phyloP scores from a whole-genome alignment of 805 yeast genomes.

The Kuraishia hungarica region DNA sequence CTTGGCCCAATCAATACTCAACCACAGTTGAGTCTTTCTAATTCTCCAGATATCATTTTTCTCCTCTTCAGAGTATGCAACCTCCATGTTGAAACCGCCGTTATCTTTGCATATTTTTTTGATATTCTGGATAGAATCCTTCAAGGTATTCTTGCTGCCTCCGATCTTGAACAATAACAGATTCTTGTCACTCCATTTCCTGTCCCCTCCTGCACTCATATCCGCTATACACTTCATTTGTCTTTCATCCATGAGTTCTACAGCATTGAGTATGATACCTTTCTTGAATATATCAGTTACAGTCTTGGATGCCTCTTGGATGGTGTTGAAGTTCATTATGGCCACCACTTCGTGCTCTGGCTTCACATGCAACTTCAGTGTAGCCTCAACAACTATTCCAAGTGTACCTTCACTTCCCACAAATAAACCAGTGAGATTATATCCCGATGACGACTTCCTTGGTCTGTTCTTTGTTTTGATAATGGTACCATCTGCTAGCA shows the following conservation, averaged over 20 bases:
- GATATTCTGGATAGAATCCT: constrained; percentile 38
- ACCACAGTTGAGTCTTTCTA: constrained; percentile 62
- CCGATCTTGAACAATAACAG: constrained; percentile 53
- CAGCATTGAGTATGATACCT: constrained; percentile 65
- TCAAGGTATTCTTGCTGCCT: constrained; percentile 30
- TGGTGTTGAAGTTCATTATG: constrained; percentile 57
- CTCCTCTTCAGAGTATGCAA: constrained; percentile 56
- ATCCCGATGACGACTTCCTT: constrained; percentile 72
- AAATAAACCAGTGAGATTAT: constrained; percentile 67
- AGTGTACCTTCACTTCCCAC: constrained; percentile 76
- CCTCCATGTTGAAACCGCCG: constrained; percentile 48
- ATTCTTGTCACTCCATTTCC: constrained; percentile 22
- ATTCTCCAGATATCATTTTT: constrained; percentile 68
- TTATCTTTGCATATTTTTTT: constrained; percentile 42
- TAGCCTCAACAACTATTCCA: constrained; percentile 73
- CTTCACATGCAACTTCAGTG: constrained; percentile 57
- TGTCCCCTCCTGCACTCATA: constrained; percentile 32
- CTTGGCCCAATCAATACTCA: constrained; percentile 58
- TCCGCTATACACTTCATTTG: constrained; percentile 61
- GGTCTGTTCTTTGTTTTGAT: constrained; percentile 70
- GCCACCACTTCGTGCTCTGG: constrained; percentile 63
- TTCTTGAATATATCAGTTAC: constrained; percentile 52
- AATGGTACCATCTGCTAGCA: constrained; percentile 72
- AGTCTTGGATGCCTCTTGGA: constrained; percentile 64
- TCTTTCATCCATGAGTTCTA: constrained; percentile 65